phyloP scores from a whole-genome alignment of 2,329 filamentous ascomycete species.

The Herpomyces periplanetae region DNA sequence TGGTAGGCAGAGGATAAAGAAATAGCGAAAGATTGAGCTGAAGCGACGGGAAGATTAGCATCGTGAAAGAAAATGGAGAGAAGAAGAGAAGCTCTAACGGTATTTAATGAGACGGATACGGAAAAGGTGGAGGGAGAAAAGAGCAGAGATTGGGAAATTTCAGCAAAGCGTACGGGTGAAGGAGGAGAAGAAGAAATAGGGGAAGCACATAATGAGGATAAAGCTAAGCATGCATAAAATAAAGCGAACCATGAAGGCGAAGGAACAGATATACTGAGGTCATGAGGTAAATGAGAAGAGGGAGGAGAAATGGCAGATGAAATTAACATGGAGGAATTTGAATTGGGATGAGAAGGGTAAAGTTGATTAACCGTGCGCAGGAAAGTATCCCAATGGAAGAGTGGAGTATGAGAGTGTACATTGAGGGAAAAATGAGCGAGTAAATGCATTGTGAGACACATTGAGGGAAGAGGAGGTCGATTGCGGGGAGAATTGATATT shows the following conservation, averaged over 20 bases:
- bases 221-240: too few relatives aligned
- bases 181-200: constrained; percentile 22
- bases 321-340: constrained; percentile 9
- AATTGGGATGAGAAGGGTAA: constrained; percentile 10
- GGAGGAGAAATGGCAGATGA: constrained; percentile 19
- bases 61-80: constrained; percentile 21
- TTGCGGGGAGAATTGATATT: constrained; percentile 77
- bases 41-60: too few relatives aligned
- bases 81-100: constrained; percentile 13
- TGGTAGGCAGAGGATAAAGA: too few relatives aligned
- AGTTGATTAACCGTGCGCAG: constrained; percentile 6
- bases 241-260: constrained; percentile 14
- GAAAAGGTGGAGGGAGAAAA: constrained; percentile 10
- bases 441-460: constrained; percentile 89
- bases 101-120: constrained; percentile 5
- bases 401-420: constrained; percentile 39
- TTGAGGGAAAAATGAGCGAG: constrained; percentile 44
- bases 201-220: constrained; percentile 10
- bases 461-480: too few relatives aligned
- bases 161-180: constrained; percentile 14
- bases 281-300: constrained; percentile 31
- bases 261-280: constrained; percentile 15
- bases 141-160: constrained; percentile 7
- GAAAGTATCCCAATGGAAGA: constrained; percentile 11
- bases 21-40: too few relatives aligned